Base-by-base conservation (phyloP, 1,284 basidiomycete species). In the Pterula multifida region DNA sequence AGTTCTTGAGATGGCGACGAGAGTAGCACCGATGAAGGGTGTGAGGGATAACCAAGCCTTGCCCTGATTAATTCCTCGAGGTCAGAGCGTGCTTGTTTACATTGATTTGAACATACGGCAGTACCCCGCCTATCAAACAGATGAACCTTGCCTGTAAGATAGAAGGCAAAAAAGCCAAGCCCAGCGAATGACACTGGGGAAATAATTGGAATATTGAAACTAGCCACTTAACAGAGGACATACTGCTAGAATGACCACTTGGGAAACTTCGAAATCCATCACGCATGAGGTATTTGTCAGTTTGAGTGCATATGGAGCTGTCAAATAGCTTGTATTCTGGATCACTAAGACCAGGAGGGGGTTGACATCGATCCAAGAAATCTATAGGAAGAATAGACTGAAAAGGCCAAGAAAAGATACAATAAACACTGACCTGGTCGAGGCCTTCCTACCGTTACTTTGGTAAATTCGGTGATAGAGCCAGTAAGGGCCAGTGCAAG, bases 241-340 rank as follows among this genome's bases (percentile, higher is more conserved):
- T 66, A 91, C 78, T 63, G 59, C 87, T 90, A 0, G 90, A 81
- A 67, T 98, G 95, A 0, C 95, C 95, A 48, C 88, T 92, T 3
- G 90, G 90, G 66, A 98, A 97, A 61, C 88, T 92, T 58, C 90
- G 79, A 72, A 93, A 98, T 0, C 94, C 94, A 62, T 95, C 91
- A 26, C 74, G 68, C 57, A 94, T 64, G 3, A 81, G 73, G 13
- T 61, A 55, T 12, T 63, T 59, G 59, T 90, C 68, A 0, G 72
- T 73, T 57, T 82, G 78, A 0, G 89, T 90, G 66, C 95, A 98
- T 50, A 97, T 84, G 1, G 74, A 72, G 49, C 76, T 79, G 2
- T 75, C 84, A 0, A 82, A 82, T 9, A 98, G 71, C 0, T 89
- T 87, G 54, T 78, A 93, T 1, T 72, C 63, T 1, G 86, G 79